Base-by-base conservation (phyloP, 2,329 filamentous ascomycete genomes). In the Zasmidium cellare region DNA sequence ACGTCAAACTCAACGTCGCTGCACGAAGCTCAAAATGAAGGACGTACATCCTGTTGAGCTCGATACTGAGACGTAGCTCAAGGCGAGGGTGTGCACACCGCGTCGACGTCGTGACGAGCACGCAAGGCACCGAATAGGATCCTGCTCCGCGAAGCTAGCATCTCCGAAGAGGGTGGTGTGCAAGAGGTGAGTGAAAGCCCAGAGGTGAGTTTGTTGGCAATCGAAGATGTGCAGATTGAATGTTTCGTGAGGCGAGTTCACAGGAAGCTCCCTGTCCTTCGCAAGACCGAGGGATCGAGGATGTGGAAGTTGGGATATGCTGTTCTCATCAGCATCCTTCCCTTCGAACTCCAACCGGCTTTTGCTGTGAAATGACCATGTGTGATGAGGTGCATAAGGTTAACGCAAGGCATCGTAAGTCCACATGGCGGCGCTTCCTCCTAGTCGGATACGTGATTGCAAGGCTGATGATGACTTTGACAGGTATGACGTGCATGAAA, bases 21-120 rank as follows among this genome's bases (percentile, higher is more conserved):
- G 50, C 55, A 57, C 44, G 41, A 28, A 38, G 55, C 49, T 53
- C 19, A 23, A 48, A 41, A 53, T 9, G 16, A 18, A 41, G 3
- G 3, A 5, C 5, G 35, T 3, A 18, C 12, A 41, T 6, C n/a
- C 3, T 18, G 35, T 41, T 41, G 35, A 41, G 35, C n/a, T 18
- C 31, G 22, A 45, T 6, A 14, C n/a, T 52, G 20, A 18, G 16
- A 31, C n/a, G 20, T 28, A n/a, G 31, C 38, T 41, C 24, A 16
- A 31, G 31, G 23, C 9, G 18, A n/a, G n/a, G n/a, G n/a, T n/a
- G n/a, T n/a, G n/a, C n/a, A n/a, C n/a, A n/a, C n/a, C n/a, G n/a
- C n/a, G 18, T 41, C 24, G 31, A 44, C 23, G 23, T 52, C n/a
- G 18, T 41, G 49, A 41, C 31, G 31, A 44, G 16, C 50, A 20